These are phyloP conservation scores for Samsoniella hepiali DNA, from an alignment of 2,329 filamentous ascomycete species.

Conservation along the genomic window DNA sequence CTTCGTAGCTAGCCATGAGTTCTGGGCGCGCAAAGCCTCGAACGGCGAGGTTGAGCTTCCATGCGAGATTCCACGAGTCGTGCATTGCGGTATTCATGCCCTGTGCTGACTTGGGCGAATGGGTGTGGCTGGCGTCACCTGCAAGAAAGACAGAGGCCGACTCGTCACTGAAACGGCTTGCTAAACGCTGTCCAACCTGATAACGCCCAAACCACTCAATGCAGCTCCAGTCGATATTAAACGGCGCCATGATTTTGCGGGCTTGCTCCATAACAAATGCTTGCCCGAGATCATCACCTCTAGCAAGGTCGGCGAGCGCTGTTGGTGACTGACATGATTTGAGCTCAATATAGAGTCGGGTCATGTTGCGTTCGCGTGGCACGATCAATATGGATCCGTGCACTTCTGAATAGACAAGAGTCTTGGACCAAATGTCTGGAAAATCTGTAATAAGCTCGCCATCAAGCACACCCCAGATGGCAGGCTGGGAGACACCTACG, in stretches of 20 bases:
- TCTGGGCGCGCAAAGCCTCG: constrained; percentile 52
- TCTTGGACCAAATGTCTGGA: constrained; percentile 73
- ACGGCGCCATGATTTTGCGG: constrained; percentile 57
- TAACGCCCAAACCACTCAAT: constrained; percentile 72
- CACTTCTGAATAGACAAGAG: constrained; percentile 63
- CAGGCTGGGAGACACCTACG: constrained; percentile 51
- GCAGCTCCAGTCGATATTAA: constrained; percentile 54
- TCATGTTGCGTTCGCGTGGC: constrained; percentile 70
- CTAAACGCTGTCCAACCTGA: constrained; percentile 67
- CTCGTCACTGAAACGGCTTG: constrained; percentile 63
- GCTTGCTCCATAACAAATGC: constrained; percentile 70
- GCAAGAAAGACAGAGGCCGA: constrained; percentile 63
- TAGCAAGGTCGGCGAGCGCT: constrained; percentile 34
- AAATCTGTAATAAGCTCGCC: constrained; percentile 69
- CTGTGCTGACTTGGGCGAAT: constrained; percentile 69
- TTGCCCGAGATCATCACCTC: constrained; percentile 43
- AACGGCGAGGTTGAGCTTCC: constrained; percentile 51
- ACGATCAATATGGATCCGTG: constrained; percentile 71
- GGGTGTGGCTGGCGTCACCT: constrained; percentile 69
- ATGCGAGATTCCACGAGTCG: constrained; percentile 60
- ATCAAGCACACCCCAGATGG: constrained; percentile 69
- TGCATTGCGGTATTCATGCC: constrained; percentile 62
- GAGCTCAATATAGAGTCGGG: constrained; percentile 59
- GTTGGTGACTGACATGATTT: constrained; percentile 42
- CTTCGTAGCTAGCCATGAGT: constrained; percentile 59